Conservation (phyloP, 768 basidiomycete species). For the Dioszegia hungarica region DNA sequence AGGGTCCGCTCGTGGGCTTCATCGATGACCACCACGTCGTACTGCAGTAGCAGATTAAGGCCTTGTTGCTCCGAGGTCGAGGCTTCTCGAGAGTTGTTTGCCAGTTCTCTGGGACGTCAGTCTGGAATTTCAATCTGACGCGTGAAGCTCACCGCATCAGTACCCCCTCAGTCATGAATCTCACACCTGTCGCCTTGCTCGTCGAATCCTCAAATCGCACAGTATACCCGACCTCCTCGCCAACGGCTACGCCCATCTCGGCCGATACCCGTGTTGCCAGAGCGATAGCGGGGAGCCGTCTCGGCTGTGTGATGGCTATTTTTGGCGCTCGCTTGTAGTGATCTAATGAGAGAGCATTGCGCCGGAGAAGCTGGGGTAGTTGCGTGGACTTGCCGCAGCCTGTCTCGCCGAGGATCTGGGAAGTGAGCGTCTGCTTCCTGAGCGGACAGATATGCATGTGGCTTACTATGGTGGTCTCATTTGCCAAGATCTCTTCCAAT, state of each 20-base stretch:
- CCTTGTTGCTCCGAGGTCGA: slow-evolving; percentile 1
- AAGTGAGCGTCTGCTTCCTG: background rate
- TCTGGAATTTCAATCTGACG: too few relatives aligned
- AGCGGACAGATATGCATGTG: background rate
- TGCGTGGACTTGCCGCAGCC: slow-evolving; percentile 49
- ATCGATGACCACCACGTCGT: slow-evolving; percentile 86
- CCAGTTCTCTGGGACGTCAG: slow-evolving; percentile 33
- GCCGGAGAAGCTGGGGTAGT: slow-evolving; percentile 40
- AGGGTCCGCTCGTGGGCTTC: slow-evolving; percentile 96
- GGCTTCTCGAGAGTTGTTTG: slow-evolving; percentile 13
- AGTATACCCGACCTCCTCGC: slow-evolving; percentile 46
- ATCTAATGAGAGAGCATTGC: slow-evolving; percentile 21
- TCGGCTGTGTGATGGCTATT: slow-evolving; percentile 46
- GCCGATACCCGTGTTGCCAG: slow-evolving; percentile 40
- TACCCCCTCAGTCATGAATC: slow-evolving; percentile 47
- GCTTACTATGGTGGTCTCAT: slow-evolving; percentile 46
- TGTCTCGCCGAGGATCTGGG: slow-evolving; percentile 45
- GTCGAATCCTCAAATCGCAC: slow-evolving; percentile 45
- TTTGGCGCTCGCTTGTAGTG: slow-evolving; percentile 21
- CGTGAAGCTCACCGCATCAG: slow-evolving; percentile 45
- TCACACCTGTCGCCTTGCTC: slow-evolving; percentile 28
- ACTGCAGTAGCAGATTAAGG: slow-evolving; percentile 60
- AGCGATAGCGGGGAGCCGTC: slow-evolving; percentile 43
- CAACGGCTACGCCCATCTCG: slow-evolving; percentile 42
- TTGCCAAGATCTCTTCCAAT: slow-evolving; percentile 35